Conservation (phyloP, 2,329 filamentous ascomycete species). For the Fusarium hainanense region DNA sequence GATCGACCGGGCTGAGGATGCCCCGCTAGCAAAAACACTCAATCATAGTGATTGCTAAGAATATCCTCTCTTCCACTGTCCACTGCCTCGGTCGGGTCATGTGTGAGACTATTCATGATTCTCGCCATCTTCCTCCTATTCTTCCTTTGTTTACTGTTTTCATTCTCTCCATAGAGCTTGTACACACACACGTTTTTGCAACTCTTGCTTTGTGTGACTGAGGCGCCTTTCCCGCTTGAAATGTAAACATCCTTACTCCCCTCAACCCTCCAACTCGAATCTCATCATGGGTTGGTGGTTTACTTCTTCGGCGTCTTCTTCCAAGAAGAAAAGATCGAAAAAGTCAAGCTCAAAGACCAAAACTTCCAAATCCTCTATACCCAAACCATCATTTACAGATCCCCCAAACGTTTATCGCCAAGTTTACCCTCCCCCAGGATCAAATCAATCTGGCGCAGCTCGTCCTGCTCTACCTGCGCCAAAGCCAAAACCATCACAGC, state of each 20-base stretch:
- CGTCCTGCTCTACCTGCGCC: background rate
- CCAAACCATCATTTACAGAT: conserved; percentile 18
- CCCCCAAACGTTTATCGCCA: conserved; percentile 18
- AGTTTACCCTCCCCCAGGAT: background rate
- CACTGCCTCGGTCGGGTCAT: conserved; percentile 25
- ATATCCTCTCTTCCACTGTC: conserved; percentile 29
- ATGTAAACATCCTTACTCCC: conserved; percentile 5
- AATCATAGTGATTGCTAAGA: conserved; percentile 37
- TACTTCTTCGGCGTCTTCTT: background rate
- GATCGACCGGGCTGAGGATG: conserved; percentile 29
- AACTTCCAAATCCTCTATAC: background rate
- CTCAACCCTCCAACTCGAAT: background rate
- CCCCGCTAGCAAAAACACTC: conserved; percentile 18
- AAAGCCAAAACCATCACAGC: conserved; percentile 17
- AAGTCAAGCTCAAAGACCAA: conserved; percentile 1
- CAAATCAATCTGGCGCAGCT: background rate
- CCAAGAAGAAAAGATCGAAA: conserved; percentile 21
- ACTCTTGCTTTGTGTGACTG: background rate
- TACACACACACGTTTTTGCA: background rate
- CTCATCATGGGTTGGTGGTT: conserved; percentile 10
- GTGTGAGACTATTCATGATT: conserved; percentile 28
- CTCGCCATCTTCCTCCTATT: conserved; percentile 13
- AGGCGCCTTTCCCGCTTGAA: background rate
- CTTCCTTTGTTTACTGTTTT: conserved; percentile 10
- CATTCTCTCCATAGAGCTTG: background rate